Conservation (phyloP, 2,329 filamentous ascomycete genomes). For the Monosporascus ibericus region DNA sequence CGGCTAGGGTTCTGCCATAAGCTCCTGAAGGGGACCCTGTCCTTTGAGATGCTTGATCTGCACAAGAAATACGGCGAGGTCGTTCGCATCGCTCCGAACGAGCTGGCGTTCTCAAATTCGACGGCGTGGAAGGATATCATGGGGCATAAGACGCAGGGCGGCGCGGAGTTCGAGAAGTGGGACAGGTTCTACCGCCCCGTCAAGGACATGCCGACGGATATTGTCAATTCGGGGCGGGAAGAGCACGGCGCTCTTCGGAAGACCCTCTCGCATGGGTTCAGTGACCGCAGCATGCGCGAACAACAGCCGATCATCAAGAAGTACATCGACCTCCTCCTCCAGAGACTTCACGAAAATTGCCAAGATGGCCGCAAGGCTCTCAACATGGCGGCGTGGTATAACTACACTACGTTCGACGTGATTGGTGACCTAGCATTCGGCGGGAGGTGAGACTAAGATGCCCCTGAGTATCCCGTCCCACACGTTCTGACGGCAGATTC, state of each 20-base stretch:
- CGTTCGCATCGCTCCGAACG: slow-evolving; percentile 33
- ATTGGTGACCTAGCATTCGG: slow-evolving; percentile 16
- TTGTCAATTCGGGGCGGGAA: slow-evolving; percentile 22
- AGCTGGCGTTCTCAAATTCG: slow-evolving; percentile 31
- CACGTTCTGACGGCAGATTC: background rate
- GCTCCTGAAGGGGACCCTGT: slow-evolving; percentile 9
- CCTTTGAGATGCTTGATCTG: slow-evolving; percentile 13
- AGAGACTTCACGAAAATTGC: slow-evolving; percentile 3
- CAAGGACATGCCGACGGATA: slow-evolving; percentile 18
- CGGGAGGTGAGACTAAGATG: background rate
- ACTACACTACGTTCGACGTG: slow-evolving; percentile 16
- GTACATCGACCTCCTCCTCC: slow-evolving; percentile 15
- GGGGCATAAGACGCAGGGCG: slow-evolving; percentile 13
- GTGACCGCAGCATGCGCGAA: slow-evolving; percentile 10
- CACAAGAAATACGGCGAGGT: slow-evolving; percentile 31
- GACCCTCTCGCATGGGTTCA: slow-evolving; percentile 16
- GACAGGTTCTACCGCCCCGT: slow-evolving; percentile 17
- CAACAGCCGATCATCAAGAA: slow-evolving; percentile 15
- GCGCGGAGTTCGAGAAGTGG: slow-evolving; percentile 20
- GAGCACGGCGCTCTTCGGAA: slow-evolving; percentile 23
- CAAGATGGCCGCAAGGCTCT: background rate
- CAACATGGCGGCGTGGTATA: slow-evolving; percentile 9
- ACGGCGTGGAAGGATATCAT: slow-evolving; percentile 28
- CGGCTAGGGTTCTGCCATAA: slow-evolving; percentile 1
- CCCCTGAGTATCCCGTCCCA: background rate